Evolutionary conservation across 441 rosid genomes (phyloP).

Genomic region (Adansonia rubrostipa): DNA sequence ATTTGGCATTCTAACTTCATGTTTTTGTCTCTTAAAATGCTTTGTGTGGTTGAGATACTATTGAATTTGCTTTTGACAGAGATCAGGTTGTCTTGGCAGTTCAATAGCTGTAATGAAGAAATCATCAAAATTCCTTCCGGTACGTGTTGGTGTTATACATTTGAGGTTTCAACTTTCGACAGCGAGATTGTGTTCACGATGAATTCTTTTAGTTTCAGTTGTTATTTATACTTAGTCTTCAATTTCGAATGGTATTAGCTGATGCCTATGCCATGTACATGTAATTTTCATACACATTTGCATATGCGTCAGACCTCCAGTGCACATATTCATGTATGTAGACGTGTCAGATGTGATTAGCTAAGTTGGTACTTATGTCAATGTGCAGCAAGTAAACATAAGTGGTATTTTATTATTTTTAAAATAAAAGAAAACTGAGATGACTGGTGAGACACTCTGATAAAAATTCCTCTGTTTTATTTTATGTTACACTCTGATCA

Average conservation of each 20-base stretch:
- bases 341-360: background rate
- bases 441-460: background rate
- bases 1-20: constrained; percentile 17
- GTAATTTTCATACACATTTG: background rate
- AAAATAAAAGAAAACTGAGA: background rate
- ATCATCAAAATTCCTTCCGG: constrained; percentile 81
- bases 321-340: background rate
- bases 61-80: constrained; percentile 47
- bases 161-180: constrained; percentile 14
- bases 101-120: constrained; percentile 80
- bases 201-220: constrained; percentile 18
- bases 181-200: background rate
- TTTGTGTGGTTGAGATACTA: constrained; percentile 26
- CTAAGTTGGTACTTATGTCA: background rate
- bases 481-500: background rate
- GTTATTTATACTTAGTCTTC: background rate
- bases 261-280: background rate
- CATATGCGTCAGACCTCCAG: background rate
- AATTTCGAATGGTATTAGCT: background rate
- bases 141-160: constrained; percentile 39
- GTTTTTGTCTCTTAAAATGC: constrained; percentile 5
- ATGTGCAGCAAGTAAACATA: constrained; percentile 9
- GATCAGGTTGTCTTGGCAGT: constrained; percentile 80
- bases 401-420: background rate
- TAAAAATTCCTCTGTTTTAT: background rate